phyloP scores from a whole-genome alignment of 441 rosid species.

The Gossypium lobatum region DNA sequence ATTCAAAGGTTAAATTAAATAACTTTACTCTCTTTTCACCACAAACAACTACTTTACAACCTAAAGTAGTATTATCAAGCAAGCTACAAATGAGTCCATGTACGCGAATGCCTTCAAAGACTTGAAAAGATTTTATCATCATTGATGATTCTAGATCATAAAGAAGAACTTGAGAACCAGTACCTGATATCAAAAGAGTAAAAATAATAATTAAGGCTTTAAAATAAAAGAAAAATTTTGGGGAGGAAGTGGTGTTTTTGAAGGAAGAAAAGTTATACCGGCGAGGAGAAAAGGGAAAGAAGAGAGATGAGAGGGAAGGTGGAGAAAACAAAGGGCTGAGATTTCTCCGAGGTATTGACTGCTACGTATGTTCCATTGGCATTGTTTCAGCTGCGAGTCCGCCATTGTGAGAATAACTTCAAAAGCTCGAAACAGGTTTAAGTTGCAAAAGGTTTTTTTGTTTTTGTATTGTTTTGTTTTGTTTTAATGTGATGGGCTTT shows the following conservation, averaged over 20 bases:
- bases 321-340: constrained; percentile 69
- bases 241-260: background rate
- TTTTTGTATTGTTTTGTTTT: no score
- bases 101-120: constrained; percentile 76
- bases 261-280: constrained; percentile 32
- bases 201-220: background rate
- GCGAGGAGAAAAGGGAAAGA: constrained; percentile 66
- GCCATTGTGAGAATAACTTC: constrained; percentile 29
- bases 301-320: constrained; percentile 43
- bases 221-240: background rate
- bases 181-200: constrained; percentile 38
- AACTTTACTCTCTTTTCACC: constrained; percentile 84
- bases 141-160: constrained; percentile 51
- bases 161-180: constrained; percentile 71
- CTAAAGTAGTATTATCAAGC: constrained; percentile 12
- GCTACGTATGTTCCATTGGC: constrained; percentile 34
- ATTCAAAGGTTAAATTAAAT: constrained; percentile 33
- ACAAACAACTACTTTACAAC: constrained; percentile 44
- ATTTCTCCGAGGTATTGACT: constrained; percentile 80
- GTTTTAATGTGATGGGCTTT: no score
- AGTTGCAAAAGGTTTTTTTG: background rate
- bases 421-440: background rate
- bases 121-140: constrained; percentile 55
- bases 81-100: constrained; percentile 60
- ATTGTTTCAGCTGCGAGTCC: constrained; percentile 24